Conservation (phyloP, 2,329 filamentous ascomycete species). For the Thielaviopsis punctulata region DNA sequence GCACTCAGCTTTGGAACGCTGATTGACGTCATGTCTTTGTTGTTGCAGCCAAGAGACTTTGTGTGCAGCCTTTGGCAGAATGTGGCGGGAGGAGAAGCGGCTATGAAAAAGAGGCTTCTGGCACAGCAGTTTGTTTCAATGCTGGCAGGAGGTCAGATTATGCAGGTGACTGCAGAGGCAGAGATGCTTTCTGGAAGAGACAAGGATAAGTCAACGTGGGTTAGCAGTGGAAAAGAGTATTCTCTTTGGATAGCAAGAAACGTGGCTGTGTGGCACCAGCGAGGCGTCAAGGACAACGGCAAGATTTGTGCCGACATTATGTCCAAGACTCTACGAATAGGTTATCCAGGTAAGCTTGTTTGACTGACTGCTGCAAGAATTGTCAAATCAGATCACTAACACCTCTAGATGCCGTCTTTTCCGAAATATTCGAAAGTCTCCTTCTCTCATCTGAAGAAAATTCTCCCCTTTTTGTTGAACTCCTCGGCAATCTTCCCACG, state of each 20-base stretch:
- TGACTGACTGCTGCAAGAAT: too few relatives aligned
- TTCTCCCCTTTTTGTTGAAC: slow-evolving; percentile 16
- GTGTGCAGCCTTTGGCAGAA: slow-evolving; percentile 10
- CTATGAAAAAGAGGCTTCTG: slow-evolving; percentile 19
- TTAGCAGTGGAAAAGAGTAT: slow-evolving; percentile 47
- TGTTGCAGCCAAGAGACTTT: slow-evolving; percentile 3
- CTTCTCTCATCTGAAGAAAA: slow-evolving; percentile 19
- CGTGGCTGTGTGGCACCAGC: slow-evolving; percentile 30
- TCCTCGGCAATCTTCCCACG: slow-evolving; percentile 12
- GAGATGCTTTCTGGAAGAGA: slow-evolving; percentile 13
- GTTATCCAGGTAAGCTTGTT: slow-evolving; percentile 45
- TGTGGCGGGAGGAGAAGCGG: slow-evolving; percentile 11
- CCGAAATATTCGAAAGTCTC: slow-evolving; percentile 20
- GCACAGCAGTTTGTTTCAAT: slow-evolving; percentile 28
- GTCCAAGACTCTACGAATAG: slow-evolving; percentile 48
- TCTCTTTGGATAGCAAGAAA: slow-evolving; percentile 54
- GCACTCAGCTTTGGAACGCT: slow-evolving; percentile 27
- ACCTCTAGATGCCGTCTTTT: slow-evolving; percentile 5
- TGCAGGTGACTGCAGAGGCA: slow-evolving; percentile 38
- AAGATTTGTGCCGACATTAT: slow-evolving; percentile 31
- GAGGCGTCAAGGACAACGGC: slow-evolving; percentile 19
- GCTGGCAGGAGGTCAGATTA: slow-evolving; percentile 30
- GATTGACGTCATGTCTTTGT: slow-evolving; percentile 25
- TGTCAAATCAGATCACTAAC: not conserved
- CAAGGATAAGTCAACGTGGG: slow-evolving; percentile 29